These are phyloP conservation scores for Serendipita indica DNA, from an alignment of 768 basidiomycete species.

Conservation along the genomic window DNA sequence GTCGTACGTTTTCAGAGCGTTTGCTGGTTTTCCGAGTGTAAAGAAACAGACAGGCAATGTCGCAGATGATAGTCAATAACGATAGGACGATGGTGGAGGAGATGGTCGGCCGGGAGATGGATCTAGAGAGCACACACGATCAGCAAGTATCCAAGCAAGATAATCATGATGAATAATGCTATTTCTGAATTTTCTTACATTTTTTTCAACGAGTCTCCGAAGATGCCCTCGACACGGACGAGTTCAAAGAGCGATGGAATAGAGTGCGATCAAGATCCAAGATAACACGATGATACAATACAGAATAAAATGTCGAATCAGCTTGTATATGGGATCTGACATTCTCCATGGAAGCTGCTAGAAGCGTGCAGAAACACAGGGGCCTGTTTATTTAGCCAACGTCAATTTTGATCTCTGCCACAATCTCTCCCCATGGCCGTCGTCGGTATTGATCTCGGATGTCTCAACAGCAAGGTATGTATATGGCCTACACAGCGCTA, in stretches of 20 bases:
- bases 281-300: no score
- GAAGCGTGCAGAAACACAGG: no score
- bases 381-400: no score
- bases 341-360: no score
- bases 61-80: constrained; percentile 4
- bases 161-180: not conserved
- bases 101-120: not conserved
- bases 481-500: constrained; percentile 6
- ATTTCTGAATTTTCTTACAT: not conserved
- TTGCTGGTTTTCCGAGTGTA: no score
- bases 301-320: no score
- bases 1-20: no score
- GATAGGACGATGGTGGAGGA: not conserved
- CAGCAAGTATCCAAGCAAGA: not conserved
- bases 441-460: constrained; percentile 90
- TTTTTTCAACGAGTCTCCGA: not conserved
- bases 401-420: not conserved
- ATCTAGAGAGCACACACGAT: no score
- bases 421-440: constrained; percentile 50
- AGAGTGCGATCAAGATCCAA: no score
- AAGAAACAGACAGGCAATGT: not conserved
- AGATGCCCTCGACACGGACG: not conserved
- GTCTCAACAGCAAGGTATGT: constrained; percentile 71
- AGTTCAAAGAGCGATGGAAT: constrained; percentile 1
- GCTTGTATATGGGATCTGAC: no score